These are phyloP conservation scores for Pseudozyma thailandica DNA, from an alignment of 1,284 basidiomycete genomes.

Conservation along the genomic window DNA sequence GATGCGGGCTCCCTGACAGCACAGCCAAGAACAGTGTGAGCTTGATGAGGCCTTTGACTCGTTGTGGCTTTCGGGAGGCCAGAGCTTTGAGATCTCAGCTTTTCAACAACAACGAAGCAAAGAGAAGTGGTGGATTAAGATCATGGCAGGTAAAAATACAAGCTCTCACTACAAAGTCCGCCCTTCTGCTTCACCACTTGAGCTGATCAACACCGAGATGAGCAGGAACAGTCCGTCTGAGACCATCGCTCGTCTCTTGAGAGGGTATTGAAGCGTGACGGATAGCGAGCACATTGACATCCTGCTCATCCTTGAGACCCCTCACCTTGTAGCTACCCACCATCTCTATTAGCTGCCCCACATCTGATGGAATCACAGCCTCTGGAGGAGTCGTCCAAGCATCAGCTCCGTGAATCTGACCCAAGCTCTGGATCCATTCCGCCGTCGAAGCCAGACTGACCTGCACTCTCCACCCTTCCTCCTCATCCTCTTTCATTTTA, in stretches of 20 bases:
- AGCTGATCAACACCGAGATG: slow-evolving; percentile 28
- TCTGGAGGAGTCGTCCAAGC: slow-evolving; percentile 23
- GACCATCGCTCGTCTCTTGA: background rate
- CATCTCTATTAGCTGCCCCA: background rate
- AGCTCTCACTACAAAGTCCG: background rate
- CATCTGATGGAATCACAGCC: slow-evolving; percentile 2
- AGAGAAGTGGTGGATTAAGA: background rate
- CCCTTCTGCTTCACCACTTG: slow-evolving; percentile 7
- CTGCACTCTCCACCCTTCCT: slow-evolving; percentile 32
- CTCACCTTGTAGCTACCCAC: slow-evolving; percentile 16
- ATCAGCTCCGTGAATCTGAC: slow-evolving; percentile 16
- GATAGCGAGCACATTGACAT: slow-evolving; percentile 19
- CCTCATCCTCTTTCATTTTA: background rate
- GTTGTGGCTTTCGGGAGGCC: too few species aligned
- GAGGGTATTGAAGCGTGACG: slow-evolving; percentile 10
- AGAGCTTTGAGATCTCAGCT: too few species aligned
- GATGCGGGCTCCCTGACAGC: too few species aligned
- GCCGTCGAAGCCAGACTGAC: slow-evolving; percentile 28
- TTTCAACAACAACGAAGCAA: too few species aligned
- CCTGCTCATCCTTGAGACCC: background rate
- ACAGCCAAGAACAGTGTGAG: too few species aligned
- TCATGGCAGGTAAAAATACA: background rate
- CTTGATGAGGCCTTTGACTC: too few species aligned
- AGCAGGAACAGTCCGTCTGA: slow-evolving; percentile 21
- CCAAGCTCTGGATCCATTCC: slow-evolving; percentile 31